These are phyloP conservation scores for Xylaria venustula DNA, from an alignment of 495 filamentous ascomycete genomes.

Conservation along the genomic window DNA sequence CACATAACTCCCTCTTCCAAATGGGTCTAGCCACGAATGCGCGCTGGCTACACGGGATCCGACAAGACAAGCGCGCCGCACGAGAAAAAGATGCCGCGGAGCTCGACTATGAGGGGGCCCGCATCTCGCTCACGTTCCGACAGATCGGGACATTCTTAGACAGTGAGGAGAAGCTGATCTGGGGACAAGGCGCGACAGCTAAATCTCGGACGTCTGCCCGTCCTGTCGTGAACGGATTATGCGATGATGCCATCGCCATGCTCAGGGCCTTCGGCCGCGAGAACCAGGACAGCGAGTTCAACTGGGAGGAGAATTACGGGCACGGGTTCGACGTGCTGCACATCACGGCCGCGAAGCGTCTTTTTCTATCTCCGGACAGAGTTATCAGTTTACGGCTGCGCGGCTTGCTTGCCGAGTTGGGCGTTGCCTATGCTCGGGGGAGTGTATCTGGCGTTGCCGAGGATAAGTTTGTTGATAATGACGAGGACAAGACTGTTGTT, in stretches of 20 bases:
- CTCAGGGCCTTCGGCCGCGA: constrained; percentile 81
- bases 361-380: constrained; percentile 52
- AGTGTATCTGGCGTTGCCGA: constrained; percentile 22
- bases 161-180: constrained; percentile 62
- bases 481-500: constrained; percentile 44
- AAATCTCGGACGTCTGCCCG: constrained; percentile 61
- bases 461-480: constrained; percentile 56
- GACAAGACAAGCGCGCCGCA: constrained; percentile 72
- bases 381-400: constrained; percentile 59
- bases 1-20: constrained; percentile 84
- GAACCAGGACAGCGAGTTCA: constrained; percentile 70
- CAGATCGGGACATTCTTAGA: constrained; percentile 83
- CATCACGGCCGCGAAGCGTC: constrained; percentile 49
- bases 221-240: constrained; percentile 66
- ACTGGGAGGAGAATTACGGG: constrained; percentile 80
- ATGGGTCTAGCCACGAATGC: constrained; percentile 80
- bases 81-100: constrained; percentile 68
- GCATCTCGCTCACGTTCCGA: constrained; percentile 92
- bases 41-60: constrained; percentile 87
- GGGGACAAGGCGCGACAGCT: constrained; percentile 82
- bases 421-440: constrained; percentile 52
- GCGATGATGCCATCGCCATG: constrained; percentile 63
- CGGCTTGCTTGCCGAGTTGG: constrained; percentile 58
- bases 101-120: constrained; percentile 66
- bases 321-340: constrained; percentile 86